Percentiles rank a stretch among this genome's conserved stretches.
Conservation (phyloP, 495 filamentous ascomycete genomes). For the Chlorociboria aeruginascens region DNA sequence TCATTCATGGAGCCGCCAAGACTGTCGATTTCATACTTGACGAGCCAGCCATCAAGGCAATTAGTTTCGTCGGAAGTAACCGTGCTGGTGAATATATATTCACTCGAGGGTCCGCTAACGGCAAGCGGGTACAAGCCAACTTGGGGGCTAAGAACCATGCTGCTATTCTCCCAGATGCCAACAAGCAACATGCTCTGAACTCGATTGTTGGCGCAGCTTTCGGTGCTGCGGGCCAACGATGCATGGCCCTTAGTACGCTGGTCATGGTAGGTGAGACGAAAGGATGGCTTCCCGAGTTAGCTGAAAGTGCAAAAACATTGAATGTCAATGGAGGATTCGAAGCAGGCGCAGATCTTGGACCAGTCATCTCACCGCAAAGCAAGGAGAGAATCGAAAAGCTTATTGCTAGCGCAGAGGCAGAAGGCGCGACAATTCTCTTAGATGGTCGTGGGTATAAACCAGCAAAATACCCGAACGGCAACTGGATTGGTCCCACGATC, state of each 20-base stretch:
- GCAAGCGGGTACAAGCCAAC: conserved; percentile 91
- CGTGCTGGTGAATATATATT: conserved; percentile 97
- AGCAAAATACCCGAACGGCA: conserved; percentile 89
- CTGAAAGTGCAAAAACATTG: conserved; percentile 81
- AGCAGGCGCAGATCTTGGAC: conserved; percentile 86
- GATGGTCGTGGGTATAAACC: conserved; percentile 85
- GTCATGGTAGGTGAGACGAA: conserved; percentile 93
- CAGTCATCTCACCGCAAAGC: conserved; percentile 87
- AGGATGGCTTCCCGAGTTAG: conserved; percentile 84
- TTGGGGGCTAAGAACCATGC: conserved; percentile 98
- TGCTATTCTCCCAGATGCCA: conserved; percentile 86
- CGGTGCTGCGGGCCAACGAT: conserved; percentile 91
- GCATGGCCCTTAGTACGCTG: conserved; percentile 90
- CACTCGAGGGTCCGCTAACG: conserved; percentile 77
- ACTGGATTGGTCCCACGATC: conserved; percentile 91
- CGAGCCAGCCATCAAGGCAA: conserved; percentile 92
- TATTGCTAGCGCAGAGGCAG: conserved; percentile 79
- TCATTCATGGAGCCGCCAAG: conserved; percentile 81
- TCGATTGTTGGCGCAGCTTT: conserved; percentile 92
- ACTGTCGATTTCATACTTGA: conserved; percentile 98
- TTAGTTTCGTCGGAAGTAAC: conserved; percentile 95
- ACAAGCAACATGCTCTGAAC: conserved; percentile 95
- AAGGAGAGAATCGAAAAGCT: conserved; percentile 82
- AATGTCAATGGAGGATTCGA: conserved; percentile 93
- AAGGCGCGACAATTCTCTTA: conserved; percentile 90